phyloP scores from a whole-genome alignment of 208 protist genomes.

The Leishmania gerbilli region DNA sequence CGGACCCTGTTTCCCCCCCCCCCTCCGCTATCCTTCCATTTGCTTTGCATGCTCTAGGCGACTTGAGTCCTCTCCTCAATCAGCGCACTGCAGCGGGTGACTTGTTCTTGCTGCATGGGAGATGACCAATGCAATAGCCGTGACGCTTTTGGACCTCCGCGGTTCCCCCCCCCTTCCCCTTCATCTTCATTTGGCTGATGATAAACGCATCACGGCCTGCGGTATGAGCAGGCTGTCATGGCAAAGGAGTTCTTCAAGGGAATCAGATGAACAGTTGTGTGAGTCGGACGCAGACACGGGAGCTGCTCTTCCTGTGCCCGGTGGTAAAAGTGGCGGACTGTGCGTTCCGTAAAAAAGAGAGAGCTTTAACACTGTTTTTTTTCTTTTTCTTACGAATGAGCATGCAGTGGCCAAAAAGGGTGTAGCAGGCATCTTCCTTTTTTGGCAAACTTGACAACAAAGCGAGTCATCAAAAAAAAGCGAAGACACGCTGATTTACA shows the following conservation, averaged over 20 bases:
- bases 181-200: neutral
- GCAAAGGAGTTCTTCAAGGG: neutral
- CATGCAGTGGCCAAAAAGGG: too few relatives aligned
- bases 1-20: too few relatives aligned
- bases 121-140: too few relatives aligned
- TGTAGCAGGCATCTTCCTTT: too few relatives aligned
- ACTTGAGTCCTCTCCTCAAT: too few relatives aligned
- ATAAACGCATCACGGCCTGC: neutral
- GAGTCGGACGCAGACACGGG: neutral
- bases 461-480: neutral
- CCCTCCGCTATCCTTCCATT: too few relatives aligned
- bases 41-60: too few relatives aligned
- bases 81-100: too few relatives aligned
- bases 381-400: neutral
- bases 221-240: neutral
- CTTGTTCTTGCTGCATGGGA: too few relatives aligned
- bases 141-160: too few relatives aligned
- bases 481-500: neutral
- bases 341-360: too few relatives aligned
- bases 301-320: neutral
- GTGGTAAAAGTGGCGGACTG: neutral
- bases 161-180: too few relatives aligned
- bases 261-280: neutral
- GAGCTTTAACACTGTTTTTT: neutral
- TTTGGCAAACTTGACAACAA: neutral